A percentile compares a stretch with the other conserved stretches of the same genome.
These are phyloP conservation scores for Yarrowia galli DNA, from an alignment of 1,139 yeast genomes.

Conservation along the genomic window DNA sequence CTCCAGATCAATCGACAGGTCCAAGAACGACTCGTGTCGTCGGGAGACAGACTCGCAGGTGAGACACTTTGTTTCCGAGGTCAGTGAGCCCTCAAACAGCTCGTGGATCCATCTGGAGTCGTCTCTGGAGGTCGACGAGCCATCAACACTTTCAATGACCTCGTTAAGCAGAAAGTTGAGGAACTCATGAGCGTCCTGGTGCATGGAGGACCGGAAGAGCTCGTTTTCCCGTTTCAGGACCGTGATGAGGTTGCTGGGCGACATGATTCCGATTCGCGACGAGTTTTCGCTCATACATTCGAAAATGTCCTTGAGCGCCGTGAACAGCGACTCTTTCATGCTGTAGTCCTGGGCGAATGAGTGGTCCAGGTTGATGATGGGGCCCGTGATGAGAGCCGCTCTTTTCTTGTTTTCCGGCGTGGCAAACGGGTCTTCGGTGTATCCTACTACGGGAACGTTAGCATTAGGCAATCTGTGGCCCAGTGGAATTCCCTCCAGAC, in stretches of 20 bases:
- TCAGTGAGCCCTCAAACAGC: conserved; percentile 82
- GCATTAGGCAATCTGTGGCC: conserved; percentile 51
- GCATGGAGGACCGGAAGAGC: conserved; percentile 89
- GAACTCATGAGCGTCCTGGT: conserved; percentile 98
- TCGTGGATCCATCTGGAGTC: conserved; percentile 65
- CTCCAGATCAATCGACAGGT: conserved; percentile 84
- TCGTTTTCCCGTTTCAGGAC: conserved; percentile 82
- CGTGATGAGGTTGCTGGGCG: conserved; percentile 77
- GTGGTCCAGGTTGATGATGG: conserved; percentile 80
- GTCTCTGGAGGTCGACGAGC: conserved; percentile 41
- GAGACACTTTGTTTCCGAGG: conserved; percentile 87
- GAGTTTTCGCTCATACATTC: conserved; percentile 80
- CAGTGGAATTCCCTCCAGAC: conserved; percentile 47
- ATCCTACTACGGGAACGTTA: conserved; percentile 58
- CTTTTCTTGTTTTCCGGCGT: conserved; percentile 79
- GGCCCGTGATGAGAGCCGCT: conserved; percentile 81
- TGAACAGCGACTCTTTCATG: conserved; percentile 64
- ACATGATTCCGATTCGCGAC: conserved; percentile 79
- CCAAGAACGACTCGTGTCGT: conserved; percentile 85
- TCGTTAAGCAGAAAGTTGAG: conserved; percentile 84
- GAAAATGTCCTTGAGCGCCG: conserved; percentile 82
- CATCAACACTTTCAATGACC: conserved; percentile 72
- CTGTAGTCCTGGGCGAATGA: conserved; percentile 59
- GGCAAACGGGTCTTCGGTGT: conserved; percentile 60
- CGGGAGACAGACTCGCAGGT: conserved; percentile 88